Conservation (phyloP, 2,329 filamentous ascomycete genomes). For the Davidsoniella australis region DNA sequence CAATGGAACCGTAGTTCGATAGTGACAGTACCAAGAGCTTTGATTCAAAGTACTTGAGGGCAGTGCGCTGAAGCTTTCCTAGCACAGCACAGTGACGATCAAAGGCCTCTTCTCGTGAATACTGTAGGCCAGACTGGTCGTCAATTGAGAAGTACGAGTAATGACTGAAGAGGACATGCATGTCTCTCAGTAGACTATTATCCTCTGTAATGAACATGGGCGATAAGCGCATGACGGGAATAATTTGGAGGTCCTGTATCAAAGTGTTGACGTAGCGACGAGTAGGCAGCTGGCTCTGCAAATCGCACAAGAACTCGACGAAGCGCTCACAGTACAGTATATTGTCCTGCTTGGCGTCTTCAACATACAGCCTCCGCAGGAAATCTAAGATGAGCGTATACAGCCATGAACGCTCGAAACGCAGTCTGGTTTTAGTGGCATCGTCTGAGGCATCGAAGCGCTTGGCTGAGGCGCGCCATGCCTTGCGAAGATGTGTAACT, state of each 20-base stretch:
- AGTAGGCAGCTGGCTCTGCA: constrained; percentile 87
- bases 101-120: constrained; percentile 56
- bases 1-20: constrained; percentile 81
- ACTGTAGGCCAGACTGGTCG: constrained; percentile 69
- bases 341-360: constrained; percentile 38
- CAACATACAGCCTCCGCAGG: constrained; percentile 50
- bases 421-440: constrained; percentile 55
- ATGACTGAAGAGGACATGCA: constrained; percentile 64
- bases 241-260: constrained; percentile 66
- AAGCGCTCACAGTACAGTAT: constrained; percentile 83
- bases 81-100: constrained; percentile 62
- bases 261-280: constrained; percentile 84
- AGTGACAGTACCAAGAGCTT: constrained; percentile 83
- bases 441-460: constrained; percentile 79
- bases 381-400: constrained; percentile 78
- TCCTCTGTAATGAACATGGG: constrained; percentile 59
- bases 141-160: constrained; percentile 82
- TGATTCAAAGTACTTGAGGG: constrained; percentile 68
- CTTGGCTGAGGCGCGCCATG: constrained; percentile 77
- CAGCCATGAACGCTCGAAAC: constrained; percentile 88
- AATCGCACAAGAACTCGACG: constrained; percentile 72
- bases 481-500: constrained; percentile 60
- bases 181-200: constrained; percentile 63
- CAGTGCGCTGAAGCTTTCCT: constrained; percentile 61
- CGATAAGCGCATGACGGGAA: constrained; percentile 63